Conservation (phyloP, 2,329 filamentous ascomycete genomes). For the Fusarium mangiferae region DNA sequence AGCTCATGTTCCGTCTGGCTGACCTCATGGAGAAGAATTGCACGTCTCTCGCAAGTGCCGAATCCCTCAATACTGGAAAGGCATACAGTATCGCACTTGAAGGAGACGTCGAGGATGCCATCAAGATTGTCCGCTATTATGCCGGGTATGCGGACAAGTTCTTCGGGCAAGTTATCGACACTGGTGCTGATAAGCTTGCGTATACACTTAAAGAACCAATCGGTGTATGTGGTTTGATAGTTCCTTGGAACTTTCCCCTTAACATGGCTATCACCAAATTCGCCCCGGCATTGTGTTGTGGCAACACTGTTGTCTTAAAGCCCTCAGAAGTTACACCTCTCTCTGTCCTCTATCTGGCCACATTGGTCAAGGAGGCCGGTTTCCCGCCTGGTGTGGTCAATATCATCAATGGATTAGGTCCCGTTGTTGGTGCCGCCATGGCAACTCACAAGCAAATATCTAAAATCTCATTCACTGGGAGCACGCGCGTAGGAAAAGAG, state of each 20-base stretch:
- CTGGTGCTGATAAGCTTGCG: neutral
- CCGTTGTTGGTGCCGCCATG: neutral
- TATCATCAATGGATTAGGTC: neutral
- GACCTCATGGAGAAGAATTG: neutral
- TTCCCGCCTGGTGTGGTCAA: neutral
- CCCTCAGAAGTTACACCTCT: neutral
- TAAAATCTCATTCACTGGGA: neutral
- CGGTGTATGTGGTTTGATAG: neutral
- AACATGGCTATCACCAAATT: neutral
- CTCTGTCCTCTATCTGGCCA: neutral
- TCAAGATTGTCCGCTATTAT: neutral
- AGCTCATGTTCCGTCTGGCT: neutral
- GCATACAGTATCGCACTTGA: neutral
- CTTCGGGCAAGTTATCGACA: neutral
- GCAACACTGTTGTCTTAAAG: neutral
- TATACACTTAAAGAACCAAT: neutral
- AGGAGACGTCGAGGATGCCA: neutral
- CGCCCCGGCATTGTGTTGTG: neutral
- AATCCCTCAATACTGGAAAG: neutral
- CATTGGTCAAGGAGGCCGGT: neutral
- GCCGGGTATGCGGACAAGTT: neutral
- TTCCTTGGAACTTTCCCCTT: neutral
- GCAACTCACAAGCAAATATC: neutral
- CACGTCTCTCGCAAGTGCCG: neutral
- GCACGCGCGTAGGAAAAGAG: neutral